Base-by-base conservation (phyloP, 768 basidiomycete species). In the Amanita subjunquillea region DNA sequence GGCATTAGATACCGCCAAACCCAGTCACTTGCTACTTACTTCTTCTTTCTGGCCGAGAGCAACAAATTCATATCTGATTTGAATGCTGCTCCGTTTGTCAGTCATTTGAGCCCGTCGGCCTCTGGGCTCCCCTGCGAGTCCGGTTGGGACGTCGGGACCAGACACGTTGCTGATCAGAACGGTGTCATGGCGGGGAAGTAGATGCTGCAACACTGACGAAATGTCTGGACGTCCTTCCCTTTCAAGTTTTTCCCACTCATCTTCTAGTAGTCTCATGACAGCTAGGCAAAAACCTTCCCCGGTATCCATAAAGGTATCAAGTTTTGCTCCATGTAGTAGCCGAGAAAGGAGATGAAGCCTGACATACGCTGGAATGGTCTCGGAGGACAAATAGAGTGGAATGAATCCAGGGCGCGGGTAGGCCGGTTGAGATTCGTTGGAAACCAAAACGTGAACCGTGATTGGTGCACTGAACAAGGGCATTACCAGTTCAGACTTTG, bases 291-390 rank as follows among this genome's bases (percentile, higher is more conserved):
- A 82, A 1, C 87, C 83, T 61, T 87, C 83, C 0, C 80, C 85
- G 0, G 73, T 64, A 53, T 83, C 78, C n/a, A 82, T 63, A 38
- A 88, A 78, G 20, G 75, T 72, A 2, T 72, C 72, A 5, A 66
- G 66, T 48, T 77, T 68, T 65, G 87, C 75, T 8, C 74, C 77
- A 4, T 63, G 50, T n/a, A 92, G 70, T 17, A 92, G 69, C 23
- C 70, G 69, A 3, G 82, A 76, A 32, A 90, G 74, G n/a, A 96
- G 75, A 61, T 94, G 83, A 3, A 95, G 76, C 20, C 90, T 82
- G 51, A 94, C 71, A 64, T 95, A 95, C 1, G 90, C 77, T 0
- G 93, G 79, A 3, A 85, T 71, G 1, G 78, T 75, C 0, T 69
- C 61, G 1, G 89, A 91, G 1, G 83, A 76, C 50, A 95, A 63